phyloP scores from a whole-genome alignment of 2,329 filamentous ascomycete species.

The Simplicillium sp. region DNA sequence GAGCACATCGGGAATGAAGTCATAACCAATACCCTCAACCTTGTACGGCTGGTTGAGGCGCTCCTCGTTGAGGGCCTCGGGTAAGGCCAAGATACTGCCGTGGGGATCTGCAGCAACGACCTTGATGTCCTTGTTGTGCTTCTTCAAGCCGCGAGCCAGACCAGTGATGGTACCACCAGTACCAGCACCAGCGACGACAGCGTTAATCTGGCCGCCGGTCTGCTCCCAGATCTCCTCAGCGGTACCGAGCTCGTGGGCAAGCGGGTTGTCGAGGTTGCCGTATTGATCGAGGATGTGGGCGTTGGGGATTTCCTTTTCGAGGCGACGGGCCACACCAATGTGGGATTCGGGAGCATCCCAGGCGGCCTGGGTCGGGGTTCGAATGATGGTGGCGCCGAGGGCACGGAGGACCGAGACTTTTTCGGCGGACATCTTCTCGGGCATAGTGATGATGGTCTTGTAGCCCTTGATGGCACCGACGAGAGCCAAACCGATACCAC shows the following conservation, averaged over 20 bases:
- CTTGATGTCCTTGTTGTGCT: slow-evolving; percentile 78
- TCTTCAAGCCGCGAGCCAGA: slow-evolving; percentile 72
- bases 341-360: slow-evolving; percentile 93
- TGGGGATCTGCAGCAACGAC: slow-evolving; percentile 88
- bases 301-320: slow-evolving; percentile 94
- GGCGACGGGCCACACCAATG: slow-evolving; percentile 82
- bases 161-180: slow-evolving; percentile 95
- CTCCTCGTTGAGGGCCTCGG: slow-evolving; percentile 69
- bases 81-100: slow-evolving; percentile 82
- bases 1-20: slow-evolving; percentile 93
- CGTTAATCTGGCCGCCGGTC: slow-evolving; percentile 72
- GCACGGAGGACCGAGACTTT: slow-evolving; percentile 94
- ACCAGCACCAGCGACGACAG: slow-evolving; percentile 82
- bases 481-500: slow-evolving; percentile 85
- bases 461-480: slow-evolving; percentile 96
- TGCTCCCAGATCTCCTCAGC: slow-evolving; percentile 95
- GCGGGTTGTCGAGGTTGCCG: slow-evolving; percentile 80
- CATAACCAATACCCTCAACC: slow-evolving; percentile 97
- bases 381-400: slow-evolving; percentile 92
- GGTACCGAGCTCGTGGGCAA: slow-evolving; percentile 88
- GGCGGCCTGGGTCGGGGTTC: slow-evolving; percentile 90
- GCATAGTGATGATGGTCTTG: slow-evolving; percentile 96
- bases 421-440: slow-evolving; percentile 98
- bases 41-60: slow-evolving; percentile 83
- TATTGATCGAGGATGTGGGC: slow-evolving; percentile 98